Evolutionary conservation across 1,139 yeast species (phyloP).

Genomic region (Wickerhamomyces sp.): DNA sequence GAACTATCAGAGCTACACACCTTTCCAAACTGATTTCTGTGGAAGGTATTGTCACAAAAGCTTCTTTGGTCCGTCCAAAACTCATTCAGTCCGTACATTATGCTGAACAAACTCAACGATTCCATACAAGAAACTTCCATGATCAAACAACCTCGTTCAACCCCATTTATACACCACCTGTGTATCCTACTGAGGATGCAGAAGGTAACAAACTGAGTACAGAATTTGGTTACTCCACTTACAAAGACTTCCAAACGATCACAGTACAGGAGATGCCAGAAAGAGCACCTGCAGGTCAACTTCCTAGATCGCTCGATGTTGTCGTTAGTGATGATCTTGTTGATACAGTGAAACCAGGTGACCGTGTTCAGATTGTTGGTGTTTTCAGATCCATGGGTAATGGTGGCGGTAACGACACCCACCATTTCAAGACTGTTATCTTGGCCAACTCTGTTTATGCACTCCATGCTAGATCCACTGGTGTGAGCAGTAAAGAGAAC

Average conservation of each 20-base stretch:
- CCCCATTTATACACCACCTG: constrained; percentile 62
- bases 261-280: constrained; percentile 98
- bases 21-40: constrained; percentile 80
- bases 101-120: constrained; percentile 77
- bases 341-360: constrained; percentile 92
- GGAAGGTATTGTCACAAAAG: constrained; percentile 94
- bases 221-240: constrained; percentile 91
- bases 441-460: constrained; percentile 88
- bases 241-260: constrained; percentile 89
- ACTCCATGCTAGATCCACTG: constrained; percentile 81
- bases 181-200: constrained; percentile 90
- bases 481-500: constrained; percentile 71
- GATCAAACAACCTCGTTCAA: constrained; percentile 85
- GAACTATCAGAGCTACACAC: constrained; percentile 74
- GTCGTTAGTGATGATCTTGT: constrained; percentile 92
- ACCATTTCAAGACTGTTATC: constrained; percentile 75
- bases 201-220: constrained; percentile 85
- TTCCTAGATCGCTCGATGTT: constrained; percentile 89
- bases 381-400: constrained; percentile 89
- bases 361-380: constrained; percentile 90
- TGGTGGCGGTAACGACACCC: constrained; percentile 61
- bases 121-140: constrained; percentile 86
- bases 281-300: constrained; percentile 95
- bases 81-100: constrained; percentile 90
- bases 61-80: constrained; percentile 91